Evolutionary conservation across 164 flowering plant genomes (phyloP).

Genomic region (Umbellularia californica): DNA sequence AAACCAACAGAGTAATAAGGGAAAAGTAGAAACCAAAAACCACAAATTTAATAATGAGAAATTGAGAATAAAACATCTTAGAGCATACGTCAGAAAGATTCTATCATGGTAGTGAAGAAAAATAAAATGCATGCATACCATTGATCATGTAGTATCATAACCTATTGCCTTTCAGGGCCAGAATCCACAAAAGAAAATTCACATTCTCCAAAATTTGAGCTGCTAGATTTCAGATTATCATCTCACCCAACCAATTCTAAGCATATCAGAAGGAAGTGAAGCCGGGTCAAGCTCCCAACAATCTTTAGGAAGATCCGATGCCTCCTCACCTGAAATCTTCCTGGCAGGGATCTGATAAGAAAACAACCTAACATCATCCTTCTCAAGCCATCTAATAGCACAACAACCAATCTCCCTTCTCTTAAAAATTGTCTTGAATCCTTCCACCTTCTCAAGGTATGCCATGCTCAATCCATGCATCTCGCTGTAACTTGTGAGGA

Average conservation of each 20-base stretch:
- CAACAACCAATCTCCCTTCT: slow-evolving; percentile 67
- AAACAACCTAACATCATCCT: slow-evolving; percentile 46
- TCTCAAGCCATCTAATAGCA: slow-evolving; percentile 67
- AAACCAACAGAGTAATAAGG: too few species aligned
- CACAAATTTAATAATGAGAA: too few species aligned
- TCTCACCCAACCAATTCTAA: slow-evolving; percentile 20
- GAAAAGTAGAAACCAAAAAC: too few species aligned
- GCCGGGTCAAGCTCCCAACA: slow-evolving; percentile 99
- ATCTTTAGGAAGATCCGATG: slow-evolving; percentile 37
- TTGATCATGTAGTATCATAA: not conserved
- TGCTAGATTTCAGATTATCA: not conserved
- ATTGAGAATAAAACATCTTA: too few species aligned
- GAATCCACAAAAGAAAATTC: not conserved
- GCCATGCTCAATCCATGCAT: slow-evolving; percentile 82
- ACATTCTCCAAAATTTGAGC: not conserved
- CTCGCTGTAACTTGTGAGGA: slow-evolving; percentile 72
- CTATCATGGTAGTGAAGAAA: too few species aligned
- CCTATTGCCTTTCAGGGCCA: not conserved
- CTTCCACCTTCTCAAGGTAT: slow-evolving; percentile 78
- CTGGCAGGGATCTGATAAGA: slow-evolving; percentile 94
- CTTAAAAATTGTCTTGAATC: slow-evolving; percentile 68
- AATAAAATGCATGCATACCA: not conserved
- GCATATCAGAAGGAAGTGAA: slow-evolving; percentile 62
- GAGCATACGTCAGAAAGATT: too few species aligned
- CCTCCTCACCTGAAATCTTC: slow-evolving; percentile 67